Percentiles rank a stretch among this genome's conserved stretches.
These are phyloP conservation scores for Flammula alnicola DNA, from an alignment of 1,284 basidiomycete species.

Conservation along the genomic window DNA sequence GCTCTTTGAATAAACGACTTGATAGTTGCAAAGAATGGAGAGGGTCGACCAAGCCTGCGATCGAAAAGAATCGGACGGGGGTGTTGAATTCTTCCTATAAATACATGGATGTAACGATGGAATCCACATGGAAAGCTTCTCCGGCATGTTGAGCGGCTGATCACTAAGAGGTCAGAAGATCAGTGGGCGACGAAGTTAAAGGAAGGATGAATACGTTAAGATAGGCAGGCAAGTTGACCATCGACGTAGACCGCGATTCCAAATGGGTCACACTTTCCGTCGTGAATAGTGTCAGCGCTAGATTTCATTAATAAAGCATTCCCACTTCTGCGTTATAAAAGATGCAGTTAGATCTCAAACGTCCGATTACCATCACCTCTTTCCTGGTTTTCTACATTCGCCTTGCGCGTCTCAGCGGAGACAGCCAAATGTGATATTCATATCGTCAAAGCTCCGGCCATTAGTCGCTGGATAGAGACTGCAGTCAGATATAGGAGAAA, in stretches of 20 bases:
- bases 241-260: too few species aligned
- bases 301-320: too few species aligned
- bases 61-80: background rate
- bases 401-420: constrained; percentile 56
- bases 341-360: background rate
- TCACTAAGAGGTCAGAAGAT: constrained; percentile 1
- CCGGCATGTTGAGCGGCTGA: background rate
- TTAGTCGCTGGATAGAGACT: constrained; percentile 75
- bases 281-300: background rate
- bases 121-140: constrained; percentile 5
- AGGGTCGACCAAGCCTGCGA: background rate
- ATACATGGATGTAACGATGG: constrained; percentile 5
- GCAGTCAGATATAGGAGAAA: background rate
- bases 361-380: background rate
- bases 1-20: too few species aligned
- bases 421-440: constrained; percentile 81
- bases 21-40: background rate
- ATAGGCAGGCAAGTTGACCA: too few species aligned
- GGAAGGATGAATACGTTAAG: background rate
- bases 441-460: constrained; percentile 71
- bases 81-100: constrained; percentile 5
- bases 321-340: too few species aligned
- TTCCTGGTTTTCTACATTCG: constrained; percentile 46
- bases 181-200: background rate
- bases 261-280: background rate